These are phyloP conservation scores for Aspergillus fumigatiaffinis DNA, from an alignment of 2,329 filamentous ascomycete species.

Conservation along the genomic window DNA sequence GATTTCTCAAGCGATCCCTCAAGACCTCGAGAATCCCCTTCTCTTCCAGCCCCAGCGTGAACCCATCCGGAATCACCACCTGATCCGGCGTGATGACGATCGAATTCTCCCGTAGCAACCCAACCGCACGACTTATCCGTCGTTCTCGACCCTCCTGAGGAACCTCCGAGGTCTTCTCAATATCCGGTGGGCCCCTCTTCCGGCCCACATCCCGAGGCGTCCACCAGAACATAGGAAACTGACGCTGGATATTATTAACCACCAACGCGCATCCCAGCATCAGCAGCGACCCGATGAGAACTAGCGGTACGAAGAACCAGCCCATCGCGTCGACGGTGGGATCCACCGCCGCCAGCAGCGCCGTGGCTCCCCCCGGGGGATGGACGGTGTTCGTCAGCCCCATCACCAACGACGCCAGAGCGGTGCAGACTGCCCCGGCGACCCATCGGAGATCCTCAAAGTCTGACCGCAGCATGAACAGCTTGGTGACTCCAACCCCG, in stretches of 20 bases:
- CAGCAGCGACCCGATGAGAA: slow-evolving; percentile 27
- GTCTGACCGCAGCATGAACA: slow-evolving; percentile 30
- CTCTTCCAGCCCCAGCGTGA: background rate
- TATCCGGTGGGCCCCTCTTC: background rate
- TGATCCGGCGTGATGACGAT: background rate
- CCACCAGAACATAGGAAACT: slow-evolving; percentile 30
- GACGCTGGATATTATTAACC: slow-evolving; percentile 30
- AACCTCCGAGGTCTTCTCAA: background rate
- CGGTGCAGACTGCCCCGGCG: slow-evolving; percentile 29
- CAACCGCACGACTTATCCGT: background rate
- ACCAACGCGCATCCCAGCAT: slow-evolving; percentile 26
- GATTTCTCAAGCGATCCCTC: background rate
- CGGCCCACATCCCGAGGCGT: background rate
- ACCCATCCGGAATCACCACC: background rate
- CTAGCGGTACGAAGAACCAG: slow-evolving; percentile 30
- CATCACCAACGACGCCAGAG: slow-evolving; percentile 28
- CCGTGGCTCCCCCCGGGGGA: slow-evolving; percentile 33
- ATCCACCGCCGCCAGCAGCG: slow-evolving; percentile 27
- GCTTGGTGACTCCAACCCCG: slow-evolving; percentile 29
- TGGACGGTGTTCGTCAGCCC: slow-evolving; percentile 31
- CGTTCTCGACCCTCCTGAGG: background rate
- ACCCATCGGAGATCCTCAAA: slow-evolving; percentile 28
- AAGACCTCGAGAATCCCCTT: background rate
- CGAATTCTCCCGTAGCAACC: background rate
- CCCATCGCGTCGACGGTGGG: slow-evolving; percentile 26